Percentiles rank a stretch among this genome's conserved stretches.
phyloP scores from a whole-genome alignment of 805 yeast species.

The Wickerhamiella occidentalis region DNA sequence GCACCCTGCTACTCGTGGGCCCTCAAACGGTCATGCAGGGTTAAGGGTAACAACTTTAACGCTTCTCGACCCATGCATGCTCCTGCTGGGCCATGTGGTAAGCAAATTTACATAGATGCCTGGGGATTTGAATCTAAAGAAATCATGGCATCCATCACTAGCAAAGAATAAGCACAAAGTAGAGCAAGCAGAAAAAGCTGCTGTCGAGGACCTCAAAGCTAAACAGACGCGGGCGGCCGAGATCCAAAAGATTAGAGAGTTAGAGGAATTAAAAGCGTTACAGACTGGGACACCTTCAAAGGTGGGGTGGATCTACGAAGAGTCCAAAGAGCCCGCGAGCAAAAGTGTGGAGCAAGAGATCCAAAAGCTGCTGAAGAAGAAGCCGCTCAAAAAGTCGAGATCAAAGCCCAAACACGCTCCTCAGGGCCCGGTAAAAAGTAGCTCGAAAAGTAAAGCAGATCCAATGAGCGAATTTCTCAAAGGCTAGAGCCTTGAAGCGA shows the following conservation, averaged over 20 bases:
- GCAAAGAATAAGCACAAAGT: constrained; percentile 75
- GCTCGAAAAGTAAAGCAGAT: neutral
- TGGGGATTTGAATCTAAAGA: constrained; percentile 76
- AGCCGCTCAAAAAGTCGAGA: neutral
- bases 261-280: constrained; percentile 40
- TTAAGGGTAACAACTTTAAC: neutral
- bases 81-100: neutral
- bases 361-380: constrained; percentile 8
- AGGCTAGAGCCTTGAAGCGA: neutral
- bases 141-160: constrained; percentile 93
- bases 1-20: too few relatives aligned
- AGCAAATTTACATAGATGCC: constrained; percentile 30
- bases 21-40: neutral
- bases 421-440: neutral
- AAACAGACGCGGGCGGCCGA: constrained; percentile 54
- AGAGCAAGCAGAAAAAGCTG: constrained; percentile 70
- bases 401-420: neutral
- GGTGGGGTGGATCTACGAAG: constrained; percentile 73
- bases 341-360: neutral
- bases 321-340: constrained; percentile 11
- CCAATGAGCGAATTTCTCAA: neutral
- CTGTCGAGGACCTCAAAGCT: constrained; percentile 54
- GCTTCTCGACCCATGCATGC: neutral
- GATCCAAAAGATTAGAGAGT: constrained; percentile 47
- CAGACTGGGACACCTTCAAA: constrained; percentile 37